Evolutionary conservation across 257 asterid species (phyloP).

Genomic region (Knoxia roxburghii): DNA sequence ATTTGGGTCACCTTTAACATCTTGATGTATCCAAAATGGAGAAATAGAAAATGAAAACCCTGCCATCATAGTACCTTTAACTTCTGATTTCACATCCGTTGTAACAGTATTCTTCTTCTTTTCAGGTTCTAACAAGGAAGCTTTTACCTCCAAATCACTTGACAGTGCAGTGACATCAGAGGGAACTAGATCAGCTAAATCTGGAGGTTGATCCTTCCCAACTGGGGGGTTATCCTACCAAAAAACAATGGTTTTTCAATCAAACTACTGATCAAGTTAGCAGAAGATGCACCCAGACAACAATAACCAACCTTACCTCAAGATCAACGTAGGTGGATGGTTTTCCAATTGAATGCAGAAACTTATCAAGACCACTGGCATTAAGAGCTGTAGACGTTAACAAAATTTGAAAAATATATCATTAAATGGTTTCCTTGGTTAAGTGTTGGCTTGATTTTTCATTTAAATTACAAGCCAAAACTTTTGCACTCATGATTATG

Average conservation of each 20-base stretch:
- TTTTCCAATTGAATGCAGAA: constrained; percentile 71
- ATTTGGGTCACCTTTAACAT: not conserved
- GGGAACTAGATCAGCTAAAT: constrained; percentile 80
- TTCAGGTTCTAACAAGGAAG: constrained; percentile 31
- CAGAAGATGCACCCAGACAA: constrained; percentile 10
- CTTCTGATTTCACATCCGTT: constrained; percentile 29
- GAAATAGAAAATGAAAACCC: not conserved
- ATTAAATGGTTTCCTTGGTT: not conserved
- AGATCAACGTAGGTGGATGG: constrained; percentile 71
- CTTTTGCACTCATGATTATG: not conserved
- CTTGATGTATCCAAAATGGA: not conserved
- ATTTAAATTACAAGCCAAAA: no score
- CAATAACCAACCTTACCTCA: constrained; percentile 51
- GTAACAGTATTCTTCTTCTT: constrained; percentile 31
- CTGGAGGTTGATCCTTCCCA: constrained; percentile 98
- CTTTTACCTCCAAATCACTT: constrained; percentile 32
- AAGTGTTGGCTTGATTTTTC: not conserved
- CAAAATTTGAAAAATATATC: not conserved
- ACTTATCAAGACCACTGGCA: constrained; percentile 68
- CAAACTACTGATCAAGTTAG: constrained; percentile 6
- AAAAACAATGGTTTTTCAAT: not conserved
- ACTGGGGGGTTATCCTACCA: constrained; percentile 78
- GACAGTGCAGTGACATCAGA: constrained; percentile 46
- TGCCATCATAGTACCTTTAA: constrained; percentile 31
- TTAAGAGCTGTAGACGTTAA: constrained; percentile 53